Evolutionary conservation across 257 asterid genomes (phyloP).

Genomic region (Phtheirospermum japonicum): DNA sequence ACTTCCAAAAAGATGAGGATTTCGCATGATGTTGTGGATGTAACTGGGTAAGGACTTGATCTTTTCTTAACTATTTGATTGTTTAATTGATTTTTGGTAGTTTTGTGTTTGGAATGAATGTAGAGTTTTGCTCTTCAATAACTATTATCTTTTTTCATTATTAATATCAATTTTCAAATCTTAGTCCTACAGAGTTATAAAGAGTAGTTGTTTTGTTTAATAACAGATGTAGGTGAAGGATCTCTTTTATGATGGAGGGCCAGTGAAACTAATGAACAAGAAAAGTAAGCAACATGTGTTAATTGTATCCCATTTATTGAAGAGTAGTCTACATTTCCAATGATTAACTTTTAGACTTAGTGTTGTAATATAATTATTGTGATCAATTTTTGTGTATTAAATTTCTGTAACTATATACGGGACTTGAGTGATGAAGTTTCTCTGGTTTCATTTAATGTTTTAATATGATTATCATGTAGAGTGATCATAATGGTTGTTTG

Average conservation of each 20-base stretch:
- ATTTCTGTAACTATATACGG: no score
- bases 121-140: constrained; percentile 10
- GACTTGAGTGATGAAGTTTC: no score
- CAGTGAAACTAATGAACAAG: constrained; percentile 14
- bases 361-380: no score
- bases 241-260: constrained; percentile 35
- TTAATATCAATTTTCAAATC: neutral
- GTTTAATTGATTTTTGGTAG: neutral
- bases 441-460: neutral
- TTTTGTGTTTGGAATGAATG: constrained; percentile 8
- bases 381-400: neutral
- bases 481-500: no score
- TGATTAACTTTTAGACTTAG: no score
- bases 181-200: neutral
- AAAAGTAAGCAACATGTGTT: constrained; percentile 5
- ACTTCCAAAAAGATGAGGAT: constrained; percentile 64
- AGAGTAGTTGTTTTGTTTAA: constrained; percentile 1
- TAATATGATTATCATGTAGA: constrained; percentile 4
- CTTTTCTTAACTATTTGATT: constrained; percentile 1
- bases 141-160: no score
- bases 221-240: constrained; percentile 50
- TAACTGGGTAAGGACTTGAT: constrained; percentile 45
- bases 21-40: constrained; percentile 52
- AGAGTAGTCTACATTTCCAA: no score
- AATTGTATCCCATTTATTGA: no score